Percentiles rank a stretch among this genome's conserved stretches.
Conservation (phyloP, 179 eudicot genomes). For the Vitellaria paradoxa region DNA sequence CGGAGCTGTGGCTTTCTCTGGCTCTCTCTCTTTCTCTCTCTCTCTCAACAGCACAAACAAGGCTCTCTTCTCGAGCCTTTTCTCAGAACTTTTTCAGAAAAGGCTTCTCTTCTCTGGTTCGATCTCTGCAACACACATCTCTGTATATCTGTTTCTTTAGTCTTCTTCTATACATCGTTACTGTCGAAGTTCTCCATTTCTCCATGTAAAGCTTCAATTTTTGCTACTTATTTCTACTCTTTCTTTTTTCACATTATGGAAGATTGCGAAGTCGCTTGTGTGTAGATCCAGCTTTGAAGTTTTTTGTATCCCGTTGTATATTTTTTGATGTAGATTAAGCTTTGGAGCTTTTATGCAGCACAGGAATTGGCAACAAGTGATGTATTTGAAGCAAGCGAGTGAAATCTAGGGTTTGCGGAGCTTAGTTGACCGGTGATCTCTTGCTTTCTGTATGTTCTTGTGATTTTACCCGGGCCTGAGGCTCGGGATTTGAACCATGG, state of each 20-base stretch:
- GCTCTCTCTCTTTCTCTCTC: not conserved
- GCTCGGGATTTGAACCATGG: constrained; percentile 39
- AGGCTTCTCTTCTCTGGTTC: not conserved
- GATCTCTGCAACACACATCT: not conserved
- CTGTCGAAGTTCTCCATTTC: not conserved
- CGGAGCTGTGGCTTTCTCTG: not conserved
- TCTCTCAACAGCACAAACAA: not conserved
- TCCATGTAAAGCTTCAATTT: too few relatives aligned
- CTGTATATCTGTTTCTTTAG: too few relatives aligned
- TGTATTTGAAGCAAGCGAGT: constrained; percentile 5
- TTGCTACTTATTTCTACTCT: not conserved
- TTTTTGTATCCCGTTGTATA: not conserved
- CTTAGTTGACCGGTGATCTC: constrained; percentile 17
- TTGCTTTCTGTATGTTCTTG: constrained; percentile 7
- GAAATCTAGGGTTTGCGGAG: constrained; percentile 6
- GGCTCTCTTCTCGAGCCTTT: not conserved
- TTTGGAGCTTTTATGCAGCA: constrained; percentile 4
- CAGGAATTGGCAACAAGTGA: not conserved
- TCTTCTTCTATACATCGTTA: not conserved
- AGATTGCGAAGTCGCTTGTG: not conserved
- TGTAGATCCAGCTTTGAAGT: constrained; percentile 10
- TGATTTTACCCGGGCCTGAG: constrained; percentile 29
- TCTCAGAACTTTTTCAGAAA: not conserved
- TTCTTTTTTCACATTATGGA: too few relatives aligned
- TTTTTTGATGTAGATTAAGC: not conserved